A percentile compares a stretch with the other conserved stretches of the same genome.
These are phyloP conservation scores for Irpex sp. DNA, from an alignment of 1,284 basidiomycete species.

Conservation along the genomic window DNA sequence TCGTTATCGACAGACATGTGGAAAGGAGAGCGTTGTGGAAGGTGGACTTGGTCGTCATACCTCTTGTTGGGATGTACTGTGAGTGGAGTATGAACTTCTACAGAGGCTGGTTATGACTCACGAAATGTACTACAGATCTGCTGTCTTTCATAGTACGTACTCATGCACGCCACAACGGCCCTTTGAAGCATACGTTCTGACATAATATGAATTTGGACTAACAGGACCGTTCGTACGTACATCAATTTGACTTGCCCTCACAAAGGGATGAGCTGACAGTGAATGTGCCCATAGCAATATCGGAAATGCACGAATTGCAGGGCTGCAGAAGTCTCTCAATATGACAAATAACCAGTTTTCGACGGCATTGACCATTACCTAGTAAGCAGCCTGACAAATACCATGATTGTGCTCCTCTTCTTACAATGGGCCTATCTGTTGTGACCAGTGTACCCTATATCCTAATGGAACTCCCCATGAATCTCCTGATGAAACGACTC, in stretches of 20 bases:
- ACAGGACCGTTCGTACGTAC: neutral
- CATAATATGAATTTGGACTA: neutral
- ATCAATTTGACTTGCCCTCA: neutral
- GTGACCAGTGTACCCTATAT: neutral
- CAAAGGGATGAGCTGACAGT: neutral
- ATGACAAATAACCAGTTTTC: neutral
- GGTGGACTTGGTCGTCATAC: neutral
- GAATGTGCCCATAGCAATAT: neutral
- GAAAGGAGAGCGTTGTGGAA: neutral
- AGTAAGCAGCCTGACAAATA: too few species aligned
- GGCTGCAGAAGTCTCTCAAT: neutral
- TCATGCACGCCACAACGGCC: neutral
- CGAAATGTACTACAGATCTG: neutral
- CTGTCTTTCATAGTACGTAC: neutral
- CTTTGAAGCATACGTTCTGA: neutral
- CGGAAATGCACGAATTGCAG: neutral
- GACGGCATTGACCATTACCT: neutral
- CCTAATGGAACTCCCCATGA: slow-evolving; percentile 1
- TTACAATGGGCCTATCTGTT: too few species aligned
- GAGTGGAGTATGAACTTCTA: neutral
- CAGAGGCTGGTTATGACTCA: neutral
- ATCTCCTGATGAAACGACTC: slow-evolving; percentile 6
- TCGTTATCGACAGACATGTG: neutral
- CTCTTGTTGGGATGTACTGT: slow-evolving; percentile 1
- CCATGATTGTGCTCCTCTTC: too few species aligned